These are phyloP conservation scores for Chalciporus piperatus DNA, from an alignment of 768 basidiomycete genomes.

Conservation along the genomic window DNA sequence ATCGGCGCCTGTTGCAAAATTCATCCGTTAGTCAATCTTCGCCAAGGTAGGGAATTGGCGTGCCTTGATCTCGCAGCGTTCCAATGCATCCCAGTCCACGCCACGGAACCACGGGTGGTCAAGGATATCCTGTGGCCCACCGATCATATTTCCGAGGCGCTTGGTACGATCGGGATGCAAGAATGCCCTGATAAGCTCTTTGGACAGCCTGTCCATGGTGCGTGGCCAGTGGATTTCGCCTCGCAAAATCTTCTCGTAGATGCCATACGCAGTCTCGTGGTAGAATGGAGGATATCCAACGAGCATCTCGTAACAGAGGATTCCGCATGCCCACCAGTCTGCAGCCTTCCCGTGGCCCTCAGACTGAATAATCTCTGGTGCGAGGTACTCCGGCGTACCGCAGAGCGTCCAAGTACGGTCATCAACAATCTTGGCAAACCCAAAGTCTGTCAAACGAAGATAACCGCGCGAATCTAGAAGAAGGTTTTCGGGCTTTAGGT, in stretches of 20 bases:
- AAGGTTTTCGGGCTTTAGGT: conserved; percentile 98
- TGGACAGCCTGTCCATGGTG: conserved; percentile 85
- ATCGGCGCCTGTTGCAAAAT: conserved; percentile 67
- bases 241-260: conserved; percentile 95
- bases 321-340: conserved; percentile 99
- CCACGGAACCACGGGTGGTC: conserved; percentile 95
- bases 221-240: conserved; percentile 90
- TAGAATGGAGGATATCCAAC: conserved; percentile 99
- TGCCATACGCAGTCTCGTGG: conserved; percentile 95
- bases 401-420: conserved; percentile 98
- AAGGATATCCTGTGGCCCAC: conserved; percentile 88
- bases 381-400: conserved; percentile 94
- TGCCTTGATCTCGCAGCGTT: conserved; percentile 83
- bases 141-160: conserved; percentile 88
- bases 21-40: neutral
- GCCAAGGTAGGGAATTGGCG: conserved; percentile 25
- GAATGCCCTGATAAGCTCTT: conserved; percentile 84
- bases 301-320: conserved; percentile 97
- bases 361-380: conserved; percentile 96
- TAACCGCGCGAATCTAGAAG: conserved; percentile 92
- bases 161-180: conserved; percentile 90
- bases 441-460: conserved; percentile 94
- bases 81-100: conserved; percentile 88
- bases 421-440: conserved; percentile 96
- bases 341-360: conserved; percentile 98